Conservation (phyloP, 495 filamentous ascomycete genomes). For the Viridothelium virens region DNA sequence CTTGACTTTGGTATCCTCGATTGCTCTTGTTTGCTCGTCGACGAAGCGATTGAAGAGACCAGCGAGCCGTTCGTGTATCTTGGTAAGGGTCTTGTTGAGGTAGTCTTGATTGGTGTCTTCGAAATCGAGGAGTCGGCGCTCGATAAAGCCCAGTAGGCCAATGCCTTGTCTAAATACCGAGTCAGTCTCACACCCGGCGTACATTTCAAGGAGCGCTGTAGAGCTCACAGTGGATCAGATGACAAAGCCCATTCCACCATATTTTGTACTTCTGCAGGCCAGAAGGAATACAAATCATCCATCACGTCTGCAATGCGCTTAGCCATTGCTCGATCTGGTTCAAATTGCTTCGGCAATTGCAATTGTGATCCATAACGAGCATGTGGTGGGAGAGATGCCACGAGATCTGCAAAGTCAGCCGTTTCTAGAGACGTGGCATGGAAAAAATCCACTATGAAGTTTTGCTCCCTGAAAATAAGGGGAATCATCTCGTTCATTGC, state of each 20-base stretch:
- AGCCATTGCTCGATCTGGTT: slow-evolving; percentile 76
- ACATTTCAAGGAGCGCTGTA: neutral
- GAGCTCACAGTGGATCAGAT: slow-evolving; percentile 70
- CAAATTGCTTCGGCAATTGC: slow-evolving; percentile 61
- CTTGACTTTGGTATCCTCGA: slow-evolving; percentile 98
- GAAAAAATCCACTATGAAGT: slow-evolving; percentile 90
- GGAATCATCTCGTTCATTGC: slow-evolving; percentile 69
- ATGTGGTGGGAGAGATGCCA: slow-evolving; percentile 57
- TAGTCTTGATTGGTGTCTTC: slow-evolving; percentile 90
- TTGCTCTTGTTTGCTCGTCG: slow-evolving; percentile 88
- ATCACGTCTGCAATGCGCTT: slow-evolving; percentile 72
- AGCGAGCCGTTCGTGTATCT: slow-evolving; percentile 66
- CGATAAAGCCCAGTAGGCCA: slow-evolving; percentile 73
- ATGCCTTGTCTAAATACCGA: slow-evolving; percentile 62
- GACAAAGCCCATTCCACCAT: slow-evolving; percentile 76
- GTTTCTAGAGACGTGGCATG: slow-evolving; percentile 71
- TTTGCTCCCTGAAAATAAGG: slow-evolving; percentile 82
- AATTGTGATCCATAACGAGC: slow-evolving; percentile 60
- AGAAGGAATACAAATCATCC: slow-evolving; percentile 77
- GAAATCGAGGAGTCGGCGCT: slow-evolving; percentile 64
- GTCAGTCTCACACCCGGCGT: slow-evolving; percentile 6
- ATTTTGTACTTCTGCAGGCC: slow-evolving; percentile 68
- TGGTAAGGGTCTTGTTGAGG: slow-evolving; percentile 68
- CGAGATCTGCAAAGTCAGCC: slow-evolving; percentile 72
- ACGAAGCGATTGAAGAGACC: slow-evolving; percentile 79